Evolutionary conservation across 1,139 yeast species (phyloP), one percentile per base, ranked within the genome.

Genomic region (Saccharomyces hybrid): DNA sequence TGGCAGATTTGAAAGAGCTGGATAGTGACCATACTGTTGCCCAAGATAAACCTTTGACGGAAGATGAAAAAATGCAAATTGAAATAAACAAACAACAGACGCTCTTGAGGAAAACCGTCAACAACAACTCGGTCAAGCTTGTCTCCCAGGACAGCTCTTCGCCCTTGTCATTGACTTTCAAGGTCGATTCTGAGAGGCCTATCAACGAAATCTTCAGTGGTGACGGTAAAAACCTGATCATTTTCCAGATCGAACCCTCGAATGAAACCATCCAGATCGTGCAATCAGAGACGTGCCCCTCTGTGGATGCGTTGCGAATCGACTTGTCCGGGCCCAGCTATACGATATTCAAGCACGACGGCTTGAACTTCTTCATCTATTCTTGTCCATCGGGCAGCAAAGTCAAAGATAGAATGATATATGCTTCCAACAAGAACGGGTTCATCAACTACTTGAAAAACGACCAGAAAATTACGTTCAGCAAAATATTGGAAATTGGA

Each of bases 321-420:
- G 67, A 67, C 73, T 74, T 63, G 0, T 71, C 67, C 2, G 71
- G 67, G 49, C 84, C 84, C n/a, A 82, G 81, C 55, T 91, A 83
- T 67, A 81, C 84, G 34, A 64, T 91, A 24, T 81, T 78, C 66
- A 64, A 63, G 31, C 60, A 64, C 50, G 62, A 61, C 4, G 55
- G 54, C 2, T 50, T n/a, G 19, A 50, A 54, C 24, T 68, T 64
- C 34, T 89, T 93, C 68, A 81, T 91, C 44, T 89, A 89, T 67
- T 79, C 93, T 5, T 91, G 97, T 70, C 98, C 99, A 2, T 82
- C 95, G 0, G 90, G 93, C 1, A 86, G 97, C 28, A 84, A 84
- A 69, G 95, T 93, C 50, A 87, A 86, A 70, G 95, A 90, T 55
- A 80, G 98, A 62, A 93, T 93, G 98, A 71, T 91, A 50, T 90